Evolutionary conservation across 768 basidiomycete genomes (phyloP), one percentile per base, ranked within the genome.

Genomic region (Podaxis sp.): DNA sequence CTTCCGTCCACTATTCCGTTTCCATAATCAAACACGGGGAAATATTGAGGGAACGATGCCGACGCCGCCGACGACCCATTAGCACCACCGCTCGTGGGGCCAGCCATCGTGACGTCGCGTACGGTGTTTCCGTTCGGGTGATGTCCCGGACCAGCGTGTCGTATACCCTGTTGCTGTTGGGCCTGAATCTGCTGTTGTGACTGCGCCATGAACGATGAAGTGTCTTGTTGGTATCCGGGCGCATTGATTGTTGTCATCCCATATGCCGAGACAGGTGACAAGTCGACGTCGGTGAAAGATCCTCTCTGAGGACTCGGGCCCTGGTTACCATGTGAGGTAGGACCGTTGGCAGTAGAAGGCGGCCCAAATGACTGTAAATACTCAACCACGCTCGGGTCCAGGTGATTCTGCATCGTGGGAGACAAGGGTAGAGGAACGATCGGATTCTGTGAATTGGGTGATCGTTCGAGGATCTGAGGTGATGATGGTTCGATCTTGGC

Each of bases 11-110:
- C 63, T 68, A 71, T 63, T 66, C 73, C 70, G 47, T 71, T 73
- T 22, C 79, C 82, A 69, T 91, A 90, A 70, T 90, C 89, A 66
- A 88, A 90, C 36, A 90, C 89, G 1, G 88, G 82, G 80, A 91
- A 90, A 67, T 90, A 91, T 68, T 81, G 83, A 13, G 89, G 89
- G 75, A 86, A 84, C 40, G 69, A 57, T 5, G 64, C 63, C 71
- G 43, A 59, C 65, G 54, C 59, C 36, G 12, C 55, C 29, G 49
- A 51, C 37, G 43, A 50, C 41, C 61, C 49, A 40, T 25, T 50
- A 51, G 46, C 27, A 53, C 53, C n/a, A 25, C 38, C n/a, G 27
- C 52, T 59, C 29, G 47, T 47, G 47, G 61, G 61, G 29, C 54
- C 46, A 19, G 27, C 60, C 61, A 62, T 62, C 46, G 61, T 56